Evolutionary conservation across 1,284 basidiomycete genomes (phyloP).

Genomic region (Boletus smithii): DNA sequence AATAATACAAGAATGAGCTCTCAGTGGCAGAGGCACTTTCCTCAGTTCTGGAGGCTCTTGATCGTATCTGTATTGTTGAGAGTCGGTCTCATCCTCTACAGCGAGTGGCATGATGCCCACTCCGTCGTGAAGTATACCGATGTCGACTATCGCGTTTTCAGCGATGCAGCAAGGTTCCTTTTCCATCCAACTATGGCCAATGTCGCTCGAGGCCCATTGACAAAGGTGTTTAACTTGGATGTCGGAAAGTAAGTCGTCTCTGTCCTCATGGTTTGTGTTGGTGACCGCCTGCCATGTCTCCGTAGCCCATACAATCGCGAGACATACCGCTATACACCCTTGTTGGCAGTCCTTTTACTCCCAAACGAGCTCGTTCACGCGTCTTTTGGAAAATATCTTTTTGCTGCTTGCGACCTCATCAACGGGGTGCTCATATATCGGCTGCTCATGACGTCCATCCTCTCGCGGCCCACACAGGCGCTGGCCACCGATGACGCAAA

Average conservation of each 20-base stretch:
- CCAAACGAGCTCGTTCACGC: slow-evolving; percentile 80
- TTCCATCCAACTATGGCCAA: slow-evolving; percentile 46
- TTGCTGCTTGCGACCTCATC: slow-evolving; percentile 81
- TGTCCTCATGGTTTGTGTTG: slow-evolving; percentile 3
- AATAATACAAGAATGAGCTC: slow-evolving; percentile 15
- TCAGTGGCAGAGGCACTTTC: slow-evolving; percentile 18
- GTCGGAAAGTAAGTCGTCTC: slow-evolving; percentile 63
- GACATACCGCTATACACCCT: slow-evolving; percentile 96
- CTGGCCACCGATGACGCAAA: slow-evolving; percentile 9
- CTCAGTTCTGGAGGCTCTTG: slow-evolving; percentile 54
- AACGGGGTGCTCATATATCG: slow-evolving; percentile 78
- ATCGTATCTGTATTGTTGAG: slow-evolving; percentile 58
- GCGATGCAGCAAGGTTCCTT: slow-evolving; percentile 80
- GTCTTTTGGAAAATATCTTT: slow-evolving; percentile 87
- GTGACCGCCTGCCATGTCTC: slow-evolving; percentile 2
- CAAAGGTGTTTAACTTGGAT: slow-evolving; percentile 33
- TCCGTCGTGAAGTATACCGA: slow-evolving; percentile 95
- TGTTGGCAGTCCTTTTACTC: slow-evolving; percentile 79
- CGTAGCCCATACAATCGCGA: slow-evolving; percentile 86
- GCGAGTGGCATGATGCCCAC: slow-evolving; percentile 82
- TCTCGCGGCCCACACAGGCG: slow-evolving; percentile 10
- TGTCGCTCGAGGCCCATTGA: slow-evolving; percentile 62
- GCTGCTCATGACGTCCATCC: slow-evolving; percentile 55
- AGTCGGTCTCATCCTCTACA: slow-evolving; percentile 73
- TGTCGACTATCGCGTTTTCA: slow-evolving; percentile 95